A percentile compares a stretch with the other conserved stretches of the same genome.
These are phyloP conservation scores for Plasmodium ovale DNA, from an alignment of 169 alveolate species.

Conservation along the genomic window DNA sequence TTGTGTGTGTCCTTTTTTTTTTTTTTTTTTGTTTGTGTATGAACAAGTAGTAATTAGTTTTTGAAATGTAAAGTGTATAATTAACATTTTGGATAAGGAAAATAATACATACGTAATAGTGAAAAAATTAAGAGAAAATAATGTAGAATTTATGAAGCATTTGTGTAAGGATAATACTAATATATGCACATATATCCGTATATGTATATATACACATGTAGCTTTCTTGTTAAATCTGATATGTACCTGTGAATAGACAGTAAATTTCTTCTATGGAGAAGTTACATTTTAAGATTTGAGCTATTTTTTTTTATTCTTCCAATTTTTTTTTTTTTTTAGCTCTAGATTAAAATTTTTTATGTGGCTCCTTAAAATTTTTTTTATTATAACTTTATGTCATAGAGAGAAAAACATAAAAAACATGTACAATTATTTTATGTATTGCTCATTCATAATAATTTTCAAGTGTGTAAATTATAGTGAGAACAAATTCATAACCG, in stretches of 20 bases:
- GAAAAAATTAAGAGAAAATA: neutral
- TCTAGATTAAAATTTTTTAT: slow-evolving; percentile 7
- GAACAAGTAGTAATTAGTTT: slow-evolving; percentile 10
- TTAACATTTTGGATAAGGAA: no score
- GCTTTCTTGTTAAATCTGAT: neutral
- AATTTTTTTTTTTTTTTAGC: slow-evolving; percentile 6
- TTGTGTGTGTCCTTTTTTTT: slow-evolving; percentile 12
- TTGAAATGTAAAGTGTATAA: slow-evolving; percentile 14
- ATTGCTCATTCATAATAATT: neutral
- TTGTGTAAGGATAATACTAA: slow-evolving; percentile 1
- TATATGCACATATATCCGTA: no score
- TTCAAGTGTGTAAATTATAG: neutral
- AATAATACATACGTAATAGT: no score
- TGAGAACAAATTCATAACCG: neutral
- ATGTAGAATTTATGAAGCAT: slow-evolving; percentile 5
- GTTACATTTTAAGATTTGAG: slow-evolving; percentile 19
- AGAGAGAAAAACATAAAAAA: slow-evolving; percentile 7
- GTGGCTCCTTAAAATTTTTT: neutral
- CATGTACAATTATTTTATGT: neutral
- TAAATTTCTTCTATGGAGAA: neutral
- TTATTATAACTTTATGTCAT: neutral
- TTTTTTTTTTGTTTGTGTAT: slow-evolving; percentile 18
- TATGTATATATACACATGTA: slow-evolving; percentile 11
- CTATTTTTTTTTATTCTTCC: slow-evolving; percentile 14
- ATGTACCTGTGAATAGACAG: slow-evolving; percentile 14